Conservation (phyloP, 345 rosid genomes). For the Eucalyptus polyanthemos region DNA sequence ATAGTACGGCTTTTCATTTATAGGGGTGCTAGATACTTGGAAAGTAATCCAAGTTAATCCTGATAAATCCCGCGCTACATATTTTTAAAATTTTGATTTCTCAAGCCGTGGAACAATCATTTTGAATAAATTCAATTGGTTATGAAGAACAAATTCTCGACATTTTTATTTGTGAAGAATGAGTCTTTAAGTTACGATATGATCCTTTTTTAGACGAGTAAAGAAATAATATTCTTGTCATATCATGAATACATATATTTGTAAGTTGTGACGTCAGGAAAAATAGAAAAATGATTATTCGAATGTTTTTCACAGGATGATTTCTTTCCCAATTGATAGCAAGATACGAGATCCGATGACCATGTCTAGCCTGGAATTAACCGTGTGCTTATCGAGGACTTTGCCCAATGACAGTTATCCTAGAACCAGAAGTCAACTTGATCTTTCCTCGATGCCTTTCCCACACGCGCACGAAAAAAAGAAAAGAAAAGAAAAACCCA, state of each 20-base stretch:
- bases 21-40: too few species aligned
- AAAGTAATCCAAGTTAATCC: too few species aligned
- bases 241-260: too few species aligned
- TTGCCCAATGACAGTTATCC: background rate
- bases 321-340: background rate
- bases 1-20: background rate
- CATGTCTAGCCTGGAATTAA: background rate
- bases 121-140: too few species aligned
- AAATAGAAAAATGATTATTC: background rate
- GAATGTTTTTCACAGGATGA: background rate
- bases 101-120: accelerated
- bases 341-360: background rate
- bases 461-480: background rate
- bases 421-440: background rate
- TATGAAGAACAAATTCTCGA: accelerated
- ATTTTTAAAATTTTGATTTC: too few species aligned
- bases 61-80: too few species aligned
- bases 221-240: accelerated
- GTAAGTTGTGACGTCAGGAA: background rate
- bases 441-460: background rate
- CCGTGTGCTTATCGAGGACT: background rate
- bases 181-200: too few species aligned
- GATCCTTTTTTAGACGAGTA: accelerated
- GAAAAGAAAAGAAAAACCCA: background rate
- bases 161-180: too few species aligned